A percentile compares a stretch with the other conserved stretches of the same genome.
Conservation (phyloP, 768 basidiomycete species). For the Tylopilus rubrobrunneus region DNA sequence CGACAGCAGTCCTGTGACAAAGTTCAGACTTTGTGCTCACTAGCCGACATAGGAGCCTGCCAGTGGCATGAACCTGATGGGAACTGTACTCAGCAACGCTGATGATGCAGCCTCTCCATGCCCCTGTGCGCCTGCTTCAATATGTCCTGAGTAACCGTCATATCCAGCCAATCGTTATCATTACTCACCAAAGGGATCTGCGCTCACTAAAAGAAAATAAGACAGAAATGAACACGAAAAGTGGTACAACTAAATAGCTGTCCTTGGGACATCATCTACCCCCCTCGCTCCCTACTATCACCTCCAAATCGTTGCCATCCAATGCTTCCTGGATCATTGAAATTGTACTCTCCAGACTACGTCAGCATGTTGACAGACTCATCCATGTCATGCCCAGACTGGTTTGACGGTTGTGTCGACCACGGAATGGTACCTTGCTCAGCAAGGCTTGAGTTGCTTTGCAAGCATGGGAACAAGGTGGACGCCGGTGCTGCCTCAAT, state of each 20-base stretch:
- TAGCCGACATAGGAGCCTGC: no score
- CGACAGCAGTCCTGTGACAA: no score
- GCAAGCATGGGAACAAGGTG: slow-evolving; percentile 21
- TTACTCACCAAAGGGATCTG: background rate
- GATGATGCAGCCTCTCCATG: no score
- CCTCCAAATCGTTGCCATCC: slow-evolving; percentile 61
- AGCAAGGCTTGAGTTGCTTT: slow-evolving; percentile 34
- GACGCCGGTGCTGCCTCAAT: slow-evolving; percentile 31
- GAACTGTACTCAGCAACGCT: no score
- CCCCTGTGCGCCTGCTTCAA: no score
- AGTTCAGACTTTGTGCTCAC: no score
- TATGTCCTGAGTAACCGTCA: background rate
- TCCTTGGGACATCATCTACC: no score
- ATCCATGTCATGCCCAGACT: slow-evolving; percentile 91
- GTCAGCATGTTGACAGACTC: slow-evolving; percentile 85
- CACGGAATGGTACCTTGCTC: slow-evolving; percentile 50
- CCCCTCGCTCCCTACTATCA: background rate
- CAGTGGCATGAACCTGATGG: no score
- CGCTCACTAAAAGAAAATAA: background rate
- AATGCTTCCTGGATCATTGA: slow-evolving; percentile 90
- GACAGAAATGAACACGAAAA: no score
- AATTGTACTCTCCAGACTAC: slow-evolving; percentile 94
- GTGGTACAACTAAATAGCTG: no score
- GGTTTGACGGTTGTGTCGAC: slow-evolving; percentile 46
- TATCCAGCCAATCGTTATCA: background rate